Conservation (phyloP, 306 rosid species). For the Dalbergia oliveri region DNA sequence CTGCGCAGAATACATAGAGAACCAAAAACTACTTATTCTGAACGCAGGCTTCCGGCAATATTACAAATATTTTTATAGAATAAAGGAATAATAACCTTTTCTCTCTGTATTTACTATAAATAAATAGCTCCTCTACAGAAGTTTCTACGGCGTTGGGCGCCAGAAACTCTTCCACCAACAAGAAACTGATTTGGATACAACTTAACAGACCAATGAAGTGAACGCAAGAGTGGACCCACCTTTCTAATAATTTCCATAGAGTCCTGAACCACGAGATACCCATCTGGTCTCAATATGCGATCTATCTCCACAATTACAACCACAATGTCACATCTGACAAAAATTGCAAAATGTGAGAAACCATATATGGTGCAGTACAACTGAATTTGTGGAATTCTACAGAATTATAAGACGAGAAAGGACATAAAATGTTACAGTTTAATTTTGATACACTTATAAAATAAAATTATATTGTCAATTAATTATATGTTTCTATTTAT, state of each 20-base stretch:
- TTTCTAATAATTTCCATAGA: slow-evolving; percentile 61
- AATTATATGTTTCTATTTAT: too few relatives aligned
- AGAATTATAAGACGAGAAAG: background rate
- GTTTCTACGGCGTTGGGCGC: slow-evolving; percentile 64
- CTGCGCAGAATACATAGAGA: too few relatives aligned
- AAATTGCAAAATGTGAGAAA: background rate
- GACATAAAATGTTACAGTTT: background rate
- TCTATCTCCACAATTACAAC: slow-evolving; percentile 72
- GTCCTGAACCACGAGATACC: slow-evolving; percentile 68
- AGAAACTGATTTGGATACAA: slow-evolving; percentile 69
- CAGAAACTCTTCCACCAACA: slow-evolving; percentile 80
- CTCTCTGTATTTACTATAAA: too few relatives aligned
- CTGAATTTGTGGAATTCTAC: background rate
- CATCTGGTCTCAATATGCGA: slow-evolving; percentile 77
- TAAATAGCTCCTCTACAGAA: background rate
- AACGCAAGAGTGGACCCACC: slow-evolving; percentile 63
- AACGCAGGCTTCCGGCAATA: too few relatives aligned
- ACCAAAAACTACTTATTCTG: too few relatives aligned
- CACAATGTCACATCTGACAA: slow-evolving; percentile 65
- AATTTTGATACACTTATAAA: too few relatives aligned
- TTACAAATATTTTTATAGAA: too few relatives aligned
- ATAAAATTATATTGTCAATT: too few relatives aligned
- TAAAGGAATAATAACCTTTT: too few relatives aligned
- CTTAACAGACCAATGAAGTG: slow-evolving; percentile 81
- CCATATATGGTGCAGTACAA: background rate